phyloP scores from a whole-genome alignment of 2,329 filamentous ascomycete genomes.

The Thielaviopsis musarum region DNA sequence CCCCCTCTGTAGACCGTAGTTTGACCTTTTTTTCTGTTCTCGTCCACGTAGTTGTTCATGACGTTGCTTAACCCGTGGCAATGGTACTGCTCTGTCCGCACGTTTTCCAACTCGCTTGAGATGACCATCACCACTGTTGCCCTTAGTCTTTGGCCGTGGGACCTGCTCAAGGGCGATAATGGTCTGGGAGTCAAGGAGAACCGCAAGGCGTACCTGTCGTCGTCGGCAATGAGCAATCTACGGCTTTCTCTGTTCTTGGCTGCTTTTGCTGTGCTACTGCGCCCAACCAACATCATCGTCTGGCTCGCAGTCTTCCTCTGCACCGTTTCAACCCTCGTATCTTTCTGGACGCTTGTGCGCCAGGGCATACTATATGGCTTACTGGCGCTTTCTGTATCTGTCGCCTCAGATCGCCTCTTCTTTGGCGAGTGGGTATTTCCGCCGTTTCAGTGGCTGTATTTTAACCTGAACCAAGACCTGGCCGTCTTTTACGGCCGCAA shows the following conservation, averaged over 20 bases:
- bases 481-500: constrained; percentile 88
- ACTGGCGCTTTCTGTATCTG: constrained; percentile 44
- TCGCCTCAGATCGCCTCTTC: constrained; percentile 56
- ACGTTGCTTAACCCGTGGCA: constrained; percentile 75
- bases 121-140: constrained; percentile 71
- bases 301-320: constrained; percentile 50
- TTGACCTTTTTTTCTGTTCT: constrained; percentile 4
- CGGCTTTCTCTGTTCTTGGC: constrained; percentile 55
- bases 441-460: constrained; percentile 69
- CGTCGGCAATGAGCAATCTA: constrained; percentile 17
- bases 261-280: constrained; percentile 65
- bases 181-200: constrained; percentile 24
- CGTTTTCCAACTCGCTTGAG: constrained; percentile 88
- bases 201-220: neutral
- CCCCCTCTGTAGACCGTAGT: constrained; percentile 13
- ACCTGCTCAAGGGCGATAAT: constrained; percentile 31
- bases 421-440: constrained; percentile 82
- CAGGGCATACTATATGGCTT: constrained; percentile 50
- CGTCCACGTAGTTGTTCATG: constrained; percentile 42
- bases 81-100: constrained; percentile 87
- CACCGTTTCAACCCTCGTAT: constrained; percentile 26
- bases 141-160: constrained; percentile 77
- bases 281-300: constrained; percentile 77
- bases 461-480: constrained; percentile 77
- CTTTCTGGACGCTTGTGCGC: constrained; percentile 34